These are phyloP conservation scores for Prunus salicina DNA, from an alignment of 306 rosid species.

Conservation along the genomic window DNA sequence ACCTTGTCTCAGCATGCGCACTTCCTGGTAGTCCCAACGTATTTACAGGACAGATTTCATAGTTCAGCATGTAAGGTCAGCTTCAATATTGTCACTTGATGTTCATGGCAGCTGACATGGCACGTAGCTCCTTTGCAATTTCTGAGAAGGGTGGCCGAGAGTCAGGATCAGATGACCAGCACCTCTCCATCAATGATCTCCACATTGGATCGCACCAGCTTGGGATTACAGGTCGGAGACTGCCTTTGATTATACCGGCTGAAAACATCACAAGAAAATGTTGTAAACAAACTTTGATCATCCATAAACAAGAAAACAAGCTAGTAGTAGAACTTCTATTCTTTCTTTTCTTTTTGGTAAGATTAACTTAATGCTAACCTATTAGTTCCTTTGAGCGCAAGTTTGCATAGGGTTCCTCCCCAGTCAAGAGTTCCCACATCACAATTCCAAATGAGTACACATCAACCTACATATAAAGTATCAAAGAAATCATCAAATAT, in stretches of 20 bases:
- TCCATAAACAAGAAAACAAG: not conserved
- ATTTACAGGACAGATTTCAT: conserved; percentile 6
- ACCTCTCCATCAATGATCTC: conserved; percentile 33
- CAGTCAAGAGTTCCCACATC: conserved; percentile 40
- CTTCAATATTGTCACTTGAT: conserved; percentile 10
- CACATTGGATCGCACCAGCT: conserved; percentile 40
- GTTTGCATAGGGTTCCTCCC: conserved; percentile 33
- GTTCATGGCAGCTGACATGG: conserved; percentile 31
- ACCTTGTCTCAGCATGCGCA: conserved; percentile 14
- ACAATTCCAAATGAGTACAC: conserved; percentile 38
- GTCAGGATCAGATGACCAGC: conserved; percentile 36
- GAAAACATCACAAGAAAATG: not conserved
- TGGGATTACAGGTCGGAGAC: conserved; percentile 32
- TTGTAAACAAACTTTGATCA: not conserved
- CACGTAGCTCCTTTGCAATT: conserved; percentile 28
- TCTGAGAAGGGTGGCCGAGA: conserved; percentile 32
- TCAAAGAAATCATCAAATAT: not conserved
- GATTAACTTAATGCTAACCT: conserved; percentile 8
- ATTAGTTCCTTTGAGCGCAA: conserved; percentile 23
- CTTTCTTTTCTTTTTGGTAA: not conserved
- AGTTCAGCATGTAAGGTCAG: not conserved
- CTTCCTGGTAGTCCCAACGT: conserved; percentile 1
- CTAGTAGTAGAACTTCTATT: not conserved
- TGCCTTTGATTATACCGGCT: conserved; percentile 28
- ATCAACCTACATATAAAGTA: conserved; percentile 21